A percentile compares a stretch with the other conserved stretches of the same genome.
Evolutionary conservation across 2,329 filamentous ascomycete genomes (phyloP).

Genomic region (Xylaria sp.): DNA sequence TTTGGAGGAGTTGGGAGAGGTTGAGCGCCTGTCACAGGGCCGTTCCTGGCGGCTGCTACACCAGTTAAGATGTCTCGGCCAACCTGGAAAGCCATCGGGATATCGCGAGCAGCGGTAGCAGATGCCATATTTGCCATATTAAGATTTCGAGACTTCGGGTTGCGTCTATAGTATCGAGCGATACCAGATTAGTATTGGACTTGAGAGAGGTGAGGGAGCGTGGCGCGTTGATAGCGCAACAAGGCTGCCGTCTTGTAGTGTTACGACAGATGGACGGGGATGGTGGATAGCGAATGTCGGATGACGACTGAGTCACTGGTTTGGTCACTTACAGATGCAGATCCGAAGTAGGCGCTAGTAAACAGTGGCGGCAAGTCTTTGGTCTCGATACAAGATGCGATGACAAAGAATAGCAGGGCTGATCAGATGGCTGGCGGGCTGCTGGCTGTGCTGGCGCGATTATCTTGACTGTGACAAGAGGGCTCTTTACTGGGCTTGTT

Average conservation of each 20-base stretch:
- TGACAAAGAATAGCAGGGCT: constrained; percentile 44
- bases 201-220: background rate
- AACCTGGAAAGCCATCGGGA: constrained; percentile 61
- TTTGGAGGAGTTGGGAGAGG: constrained; percentile 89
- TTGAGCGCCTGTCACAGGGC: constrained; percentile 66
- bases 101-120: constrained; percentile 71
- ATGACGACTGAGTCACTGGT: constrained; percentile 18
- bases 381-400: constrained; percentile 35
- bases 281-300: background rate
- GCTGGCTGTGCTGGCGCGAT: constrained; percentile 60
- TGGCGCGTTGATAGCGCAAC: constrained; percentile 9
- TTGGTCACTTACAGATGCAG: constrained; percentile 46
- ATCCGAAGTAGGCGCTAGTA: constrained; percentile 43
- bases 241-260: constrained; percentile 1
- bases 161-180: constrained; percentile 46
- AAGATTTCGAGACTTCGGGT: constrained; percentile 54
- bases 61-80: constrained; percentile 74
- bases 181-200: constrained; percentile 39
- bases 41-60: constrained; percentile 68
- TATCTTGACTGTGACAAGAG: constrained; percentile 65
- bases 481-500: constrained; percentile 53
- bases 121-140: constrained; percentile 70
- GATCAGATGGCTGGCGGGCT: constrained; percentile 39
- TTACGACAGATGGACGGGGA: background rate
- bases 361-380: constrained; percentile 37